These are phyloP conservation scores for Lablab purpureus DNA, from an alignment of 306 rosid species.

Conservation along the genomic window DNA sequence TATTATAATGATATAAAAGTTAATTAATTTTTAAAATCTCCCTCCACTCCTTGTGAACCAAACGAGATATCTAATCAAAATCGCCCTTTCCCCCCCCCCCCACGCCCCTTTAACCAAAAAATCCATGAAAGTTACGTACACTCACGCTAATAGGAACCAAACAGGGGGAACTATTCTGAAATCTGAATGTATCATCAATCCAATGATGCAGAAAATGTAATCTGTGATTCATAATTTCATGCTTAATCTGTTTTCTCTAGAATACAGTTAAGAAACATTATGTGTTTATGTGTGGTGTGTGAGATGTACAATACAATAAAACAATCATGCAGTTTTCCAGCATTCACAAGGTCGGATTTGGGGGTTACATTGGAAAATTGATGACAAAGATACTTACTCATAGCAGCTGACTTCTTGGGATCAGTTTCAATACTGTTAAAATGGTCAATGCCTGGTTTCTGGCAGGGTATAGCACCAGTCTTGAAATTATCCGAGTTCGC, in stretches of 20 bases:
- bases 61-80: no score
- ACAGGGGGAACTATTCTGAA: background rate
- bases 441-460: constrained; percentile 72
- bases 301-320: background rate
- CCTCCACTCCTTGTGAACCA: no score
- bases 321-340: constrained; percentile 10
- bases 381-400: constrained; percentile 67
- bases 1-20: no score
- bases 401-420: constrained; percentile 78
- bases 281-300: background rate
- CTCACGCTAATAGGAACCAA: background rate
- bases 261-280: background rate
- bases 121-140: background rate
- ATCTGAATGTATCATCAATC: background rate
- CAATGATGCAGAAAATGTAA: background rate
- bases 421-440: constrained; percentile 74
- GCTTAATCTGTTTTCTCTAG: constrained; percentile 21
- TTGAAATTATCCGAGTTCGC: constrained; percentile 44
- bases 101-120: no score
- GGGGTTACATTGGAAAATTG: constrained; percentile 33
- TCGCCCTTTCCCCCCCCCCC: no score
- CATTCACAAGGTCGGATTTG: constrained; percentile 13
- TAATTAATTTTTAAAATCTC: no score
- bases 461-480: constrained; percentile 43
- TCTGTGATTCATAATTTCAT: background rate